A percentile compares a stretch with the other conserved stretches of the same genome.
phyloP scores from a whole-genome alignment of 1,284 basidiomycete species.

The Mycosarcoma maydis region DNA sequence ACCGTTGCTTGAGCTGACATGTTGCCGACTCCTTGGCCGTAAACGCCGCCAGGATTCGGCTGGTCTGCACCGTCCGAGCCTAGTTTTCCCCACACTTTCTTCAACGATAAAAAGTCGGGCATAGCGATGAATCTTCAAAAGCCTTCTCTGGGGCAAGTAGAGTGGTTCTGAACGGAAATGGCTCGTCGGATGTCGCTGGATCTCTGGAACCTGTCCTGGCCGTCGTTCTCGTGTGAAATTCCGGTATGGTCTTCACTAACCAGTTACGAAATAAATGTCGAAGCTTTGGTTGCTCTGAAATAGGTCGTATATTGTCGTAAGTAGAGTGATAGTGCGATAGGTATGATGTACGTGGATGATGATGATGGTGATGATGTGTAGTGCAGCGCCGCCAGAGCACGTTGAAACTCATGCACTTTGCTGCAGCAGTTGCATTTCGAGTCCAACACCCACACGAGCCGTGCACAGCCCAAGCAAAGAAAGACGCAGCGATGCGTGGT shows the following conservation, averaged over 20 bases:
- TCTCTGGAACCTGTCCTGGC: no score
- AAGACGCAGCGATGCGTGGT: neutral
- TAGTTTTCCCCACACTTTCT: conserved; percentile 45
- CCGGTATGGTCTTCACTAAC: no score
- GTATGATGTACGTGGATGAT: no score
- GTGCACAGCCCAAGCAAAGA: conserved; percentile 7
- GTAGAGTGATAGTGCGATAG: no score
- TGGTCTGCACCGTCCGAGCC: conserved; percentile 20
- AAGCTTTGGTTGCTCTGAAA: no score
- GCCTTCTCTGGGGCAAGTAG: neutral
- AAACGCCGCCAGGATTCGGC: conserved; percentile 8
- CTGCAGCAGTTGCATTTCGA: conserved; percentile 13
- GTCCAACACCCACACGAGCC: neutral
- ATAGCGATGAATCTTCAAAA: conserved; percentile 8
- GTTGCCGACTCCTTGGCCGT: conserved; percentile 36
- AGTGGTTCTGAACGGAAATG: no score
- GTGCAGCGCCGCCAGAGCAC: no score
- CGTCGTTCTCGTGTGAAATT: no score
- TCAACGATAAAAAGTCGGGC: conserved; percentile 52
- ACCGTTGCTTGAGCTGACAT: conserved; percentile 6
- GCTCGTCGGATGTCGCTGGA: no score
- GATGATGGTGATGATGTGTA: no score
- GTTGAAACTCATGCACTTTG: neutral
- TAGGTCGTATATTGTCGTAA: no score
- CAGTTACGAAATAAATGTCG: no score